phyloP scores from a whole-genome alignment of 2,329 filamentous ascomycete genomes.

The Furcasterigmium sp. region DNA sequence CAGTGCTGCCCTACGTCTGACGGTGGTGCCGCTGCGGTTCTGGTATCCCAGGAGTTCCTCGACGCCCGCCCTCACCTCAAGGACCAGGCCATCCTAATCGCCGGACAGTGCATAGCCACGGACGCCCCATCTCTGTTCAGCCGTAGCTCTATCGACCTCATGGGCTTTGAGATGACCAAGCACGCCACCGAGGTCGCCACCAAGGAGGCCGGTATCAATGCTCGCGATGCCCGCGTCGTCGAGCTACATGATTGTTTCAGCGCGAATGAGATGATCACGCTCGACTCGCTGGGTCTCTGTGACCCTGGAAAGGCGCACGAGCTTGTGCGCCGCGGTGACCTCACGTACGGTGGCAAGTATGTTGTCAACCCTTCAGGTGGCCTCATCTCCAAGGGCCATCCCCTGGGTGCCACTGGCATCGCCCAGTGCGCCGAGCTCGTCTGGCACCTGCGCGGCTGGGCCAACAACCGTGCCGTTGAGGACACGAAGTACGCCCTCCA shows the following conservation, averaged over 20 bases:
- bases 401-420: slow-evolving; percentile 87
- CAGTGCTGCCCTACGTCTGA: slow-evolving; percentile 98
- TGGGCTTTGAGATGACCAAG: slow-evolving; percentile 82
- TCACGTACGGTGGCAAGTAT: slow-evolving; percentile 81
- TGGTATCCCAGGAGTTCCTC: slow-evolving; percentile 86
- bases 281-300: slow-evolving; percentile 79
- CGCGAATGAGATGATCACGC: slow-evolving; percentile 85
- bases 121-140: slow-evolving; percentile 78
- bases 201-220: slow-evolving; percentile 64
- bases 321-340: slow-evolving; percentile 79
- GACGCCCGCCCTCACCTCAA: slow-evolving; percentile 78
- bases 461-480: slow-evolving; percentile 74
- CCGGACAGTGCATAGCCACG: slow-evolving; percentile 82
- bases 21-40: slow-evolving; percentile 79
- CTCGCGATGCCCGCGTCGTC: slow-evolving; percentile 66
- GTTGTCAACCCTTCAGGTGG: slow-evolving; percentile 93
- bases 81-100: slow-evolving; percentile 79
- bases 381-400: slow-evolving; percentile 85
- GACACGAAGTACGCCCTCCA: slow-evolving; percentile 72
- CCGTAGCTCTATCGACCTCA: slow-evolving; percentile 74
- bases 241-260: slow-evolving; percentile 98
- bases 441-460: slow-evolving; percentile 95
- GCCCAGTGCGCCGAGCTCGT: slow-evolving; percentile 93
- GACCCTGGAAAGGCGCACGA: slow-evolving; percentile 84
- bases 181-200: slow-evolving; percentile 66